These are phyloP conservation scores for Porodaedalea pini DNA, from an alignment of 1,284 basidiomycete genomes.

Conservation along the genomic window DNA sequence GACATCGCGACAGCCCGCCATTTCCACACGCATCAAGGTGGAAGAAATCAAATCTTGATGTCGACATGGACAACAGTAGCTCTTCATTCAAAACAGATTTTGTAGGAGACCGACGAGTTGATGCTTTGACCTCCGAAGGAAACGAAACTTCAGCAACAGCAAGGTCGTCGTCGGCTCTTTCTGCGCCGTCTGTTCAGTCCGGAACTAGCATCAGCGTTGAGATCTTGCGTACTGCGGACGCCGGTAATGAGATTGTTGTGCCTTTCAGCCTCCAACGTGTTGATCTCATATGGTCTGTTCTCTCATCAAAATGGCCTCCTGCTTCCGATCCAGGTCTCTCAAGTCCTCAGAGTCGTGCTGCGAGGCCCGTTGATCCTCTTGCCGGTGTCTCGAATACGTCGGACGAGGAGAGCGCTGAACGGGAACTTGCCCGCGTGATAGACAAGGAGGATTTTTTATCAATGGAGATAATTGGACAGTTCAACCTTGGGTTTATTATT, in stretches of 20 bases:
- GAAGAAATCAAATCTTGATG: constrained; percentile 29
- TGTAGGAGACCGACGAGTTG: neutral
- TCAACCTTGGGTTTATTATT: constrained; percentile 96
- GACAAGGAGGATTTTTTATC: constrained; percentile 80
- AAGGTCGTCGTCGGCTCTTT: neutral
- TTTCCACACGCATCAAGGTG: constrained; percentile 1
- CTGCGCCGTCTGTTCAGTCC: constrained; percentile 21
- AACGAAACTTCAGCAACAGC: neutral
- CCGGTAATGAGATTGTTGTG: constrained; percentile 38
- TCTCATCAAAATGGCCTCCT: neutral
- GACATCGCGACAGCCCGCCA: neutral
- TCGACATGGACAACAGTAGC: constrained; percentile 26
- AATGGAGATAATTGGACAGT: constrained; percentile 93
- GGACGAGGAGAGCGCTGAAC: constrained; percentile 58
- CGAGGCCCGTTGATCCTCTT: constrained; percentile 16
- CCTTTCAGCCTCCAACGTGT: constrained; percentile 39
- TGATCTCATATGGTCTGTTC: neutral
- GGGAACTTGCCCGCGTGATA: constrained; percentile 81
- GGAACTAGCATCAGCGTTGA: constrained; percentile 35
- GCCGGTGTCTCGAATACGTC: constrained; percentile 53
- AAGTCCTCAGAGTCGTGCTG: constrained; percentile 28
- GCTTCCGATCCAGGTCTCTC: constrained; percentile 19
- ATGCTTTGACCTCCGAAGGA: neutral
- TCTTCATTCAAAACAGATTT: constrained; percentile 23
- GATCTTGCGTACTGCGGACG: constrained; percentile 39